Evolutionary conservation across 108 stramenopile species (phyloP).

Genomic region (Epithemia pelagica): DNA sequence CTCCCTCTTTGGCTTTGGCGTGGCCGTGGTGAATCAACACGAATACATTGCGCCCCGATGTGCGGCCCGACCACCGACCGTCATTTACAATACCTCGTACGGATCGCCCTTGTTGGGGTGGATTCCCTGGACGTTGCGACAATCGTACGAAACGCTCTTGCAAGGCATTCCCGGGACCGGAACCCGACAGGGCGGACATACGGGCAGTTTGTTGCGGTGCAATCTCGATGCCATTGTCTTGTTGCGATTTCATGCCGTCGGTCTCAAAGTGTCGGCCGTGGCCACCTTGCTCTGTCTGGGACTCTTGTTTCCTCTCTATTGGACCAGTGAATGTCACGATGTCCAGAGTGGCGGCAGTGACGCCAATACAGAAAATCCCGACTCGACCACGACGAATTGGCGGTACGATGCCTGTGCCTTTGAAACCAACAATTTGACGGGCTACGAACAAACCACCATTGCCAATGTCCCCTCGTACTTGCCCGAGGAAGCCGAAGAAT

Average conservation of each 20-base stretch:
- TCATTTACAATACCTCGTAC: slow-evolving; percentile 62
- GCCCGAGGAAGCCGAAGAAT: slow-evolving; percentile 20
- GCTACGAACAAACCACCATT: slow-evolving; percentile 68
- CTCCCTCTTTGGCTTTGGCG: slow-evolving; percentile 44
- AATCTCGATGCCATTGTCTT: slow-evolving; percentile 82
- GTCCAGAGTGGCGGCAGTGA: neutral
- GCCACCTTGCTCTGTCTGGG: slow-evolving; percentile 46
- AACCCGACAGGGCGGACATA: slow-evolving; percentile 55
- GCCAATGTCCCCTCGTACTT: slow-evolving; percentile 46
- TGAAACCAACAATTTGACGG: slow-evolving; percentile 35
- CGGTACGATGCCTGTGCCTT: neutral
- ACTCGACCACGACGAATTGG: too few relatives aligned
- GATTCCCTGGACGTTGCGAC: slow-evolving; percentile 53
- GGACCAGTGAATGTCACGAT: slow-evolving; percentile 23
- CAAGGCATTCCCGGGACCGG: slow-evolving; percentile 81
- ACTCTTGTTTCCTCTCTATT: slow-evolving; percentile 64
- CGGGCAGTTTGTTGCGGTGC: slow-evolving; percentile 54
- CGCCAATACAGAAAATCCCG: neutral
- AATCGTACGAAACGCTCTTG: slow-evolving; percentile 62
- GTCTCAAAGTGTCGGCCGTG: slow-evolving; percentile 47
- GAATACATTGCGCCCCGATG: slow-evolving; percentile 61
- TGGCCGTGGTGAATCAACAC: slow-evolving; percentile 31
- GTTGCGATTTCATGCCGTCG: slow-evolving; percentile 70
- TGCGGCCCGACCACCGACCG: slow-evolving; percentile 50
- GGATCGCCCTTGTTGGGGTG: slow-evolving; percentile 69